Evolutionary conservation across 1,139 yeast genomes (phyloP).

Genomic region (Eremothecium cymbalariae): DNA sequence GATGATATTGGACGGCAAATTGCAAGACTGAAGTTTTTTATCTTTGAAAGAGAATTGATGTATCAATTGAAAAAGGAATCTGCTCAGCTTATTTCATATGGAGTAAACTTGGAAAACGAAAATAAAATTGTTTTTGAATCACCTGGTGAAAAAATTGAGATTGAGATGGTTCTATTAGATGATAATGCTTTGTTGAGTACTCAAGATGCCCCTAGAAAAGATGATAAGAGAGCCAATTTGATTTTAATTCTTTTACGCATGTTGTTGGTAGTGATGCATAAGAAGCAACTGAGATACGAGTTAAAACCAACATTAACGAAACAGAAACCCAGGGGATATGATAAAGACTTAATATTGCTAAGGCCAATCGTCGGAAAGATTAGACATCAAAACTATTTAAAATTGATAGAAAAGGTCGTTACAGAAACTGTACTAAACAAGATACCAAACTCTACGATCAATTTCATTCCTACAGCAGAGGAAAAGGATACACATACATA

Average conservation of each 20-base stretch:
- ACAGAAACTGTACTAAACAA: constrained; percentile 23
- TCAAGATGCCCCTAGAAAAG: constrained; percentile 33
- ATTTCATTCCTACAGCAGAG: background rate
- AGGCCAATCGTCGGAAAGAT: constrained; percentile 30
- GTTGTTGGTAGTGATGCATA: constrained; percentile 35
- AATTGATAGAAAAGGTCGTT: constrained; percentile 25
- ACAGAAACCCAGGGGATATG: constrained; percentile 10
- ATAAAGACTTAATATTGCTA: constrained; percentile 22
- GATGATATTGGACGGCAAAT: constrained; percentile 43
- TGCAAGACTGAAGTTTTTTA: constrained; percentile 53
- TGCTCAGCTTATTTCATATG: constrained; percentile 57
- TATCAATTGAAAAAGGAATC: constrained; percentile 73
- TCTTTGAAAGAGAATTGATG: constrained; percentile 73
- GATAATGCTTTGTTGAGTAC: constrained; percentile 35
- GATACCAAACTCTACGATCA: constrained; percentile 1
- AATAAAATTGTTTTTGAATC: constrained; percentile 57
- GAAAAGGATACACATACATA: constrained; percentile 8
- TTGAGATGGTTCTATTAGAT: constrained; percentile 51
- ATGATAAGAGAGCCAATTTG: constrained; percentile 33
- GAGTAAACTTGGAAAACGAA: constrained; percentile 59
- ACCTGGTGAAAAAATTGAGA: constrained; percentile 59
- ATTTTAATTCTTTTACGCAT: constrained; percentile 43
- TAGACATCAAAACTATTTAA: constrained; percentile 27
- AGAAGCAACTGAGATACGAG: constrained; percentile 36
- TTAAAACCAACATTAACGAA: constrained; percentile 12